phyloP scores from a whole-genome alignment of 2,329 filamentous ascomycete species.

The Aspergillus tubingensis region DNA sequence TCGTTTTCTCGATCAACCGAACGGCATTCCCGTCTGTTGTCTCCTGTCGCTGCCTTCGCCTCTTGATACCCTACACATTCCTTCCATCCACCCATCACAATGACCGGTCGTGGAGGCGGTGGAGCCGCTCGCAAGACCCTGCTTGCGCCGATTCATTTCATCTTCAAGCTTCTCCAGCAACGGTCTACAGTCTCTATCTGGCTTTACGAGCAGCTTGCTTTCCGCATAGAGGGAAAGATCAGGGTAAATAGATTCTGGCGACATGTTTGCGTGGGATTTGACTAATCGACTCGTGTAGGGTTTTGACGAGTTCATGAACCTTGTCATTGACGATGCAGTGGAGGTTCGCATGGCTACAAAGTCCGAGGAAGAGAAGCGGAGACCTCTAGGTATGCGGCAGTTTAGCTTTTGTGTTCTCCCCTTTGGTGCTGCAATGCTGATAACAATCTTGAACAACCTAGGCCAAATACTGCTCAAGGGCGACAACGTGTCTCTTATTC shows the following conservation, averaged over 20 bases:
- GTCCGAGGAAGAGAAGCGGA: slow-evolving; percentile 74
- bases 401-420: neutral
- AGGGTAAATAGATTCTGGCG: slow-evolving; percentile 59
- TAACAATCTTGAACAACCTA: slow-evolving; percentile 35
- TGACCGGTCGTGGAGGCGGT: slow-evolving; percentile 57
- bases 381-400: slow-evolving; percentile 68
- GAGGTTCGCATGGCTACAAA: slow-evolving; percentile 87
- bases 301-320: slow-evolving; percentile 99
- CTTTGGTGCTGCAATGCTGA: slow-evolving; percentile 14
- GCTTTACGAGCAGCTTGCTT: slow-evolving; percentile 93
- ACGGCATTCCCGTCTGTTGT: neutral
- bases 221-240: slow-evolving; percentile 95
- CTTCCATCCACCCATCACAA: slow-evolving; percentile 28
- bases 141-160: slow-evolving; percentile 80
- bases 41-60: slow-evolving; percentile 3
- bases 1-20: neutral
- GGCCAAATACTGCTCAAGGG: slow-evolving; percentile 85
- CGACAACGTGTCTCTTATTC: slow-evolving; percentile 84
- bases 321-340: slow-evolving; percentile 92
- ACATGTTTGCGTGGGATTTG: neutral
- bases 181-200: slow-evolving; percentile 88
- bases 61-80: slow-evolving; percentile 6
- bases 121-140: slow-evolving; percentile 66
- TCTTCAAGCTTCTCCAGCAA: slow-evolving; percentile 87
- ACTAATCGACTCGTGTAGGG: slow-evolving; percentile 59